Base-by-base conservation (phyloP, 2,329 filamentous ascomycete genomes). In the Phyllosticta paracitricarpa region DNA sequence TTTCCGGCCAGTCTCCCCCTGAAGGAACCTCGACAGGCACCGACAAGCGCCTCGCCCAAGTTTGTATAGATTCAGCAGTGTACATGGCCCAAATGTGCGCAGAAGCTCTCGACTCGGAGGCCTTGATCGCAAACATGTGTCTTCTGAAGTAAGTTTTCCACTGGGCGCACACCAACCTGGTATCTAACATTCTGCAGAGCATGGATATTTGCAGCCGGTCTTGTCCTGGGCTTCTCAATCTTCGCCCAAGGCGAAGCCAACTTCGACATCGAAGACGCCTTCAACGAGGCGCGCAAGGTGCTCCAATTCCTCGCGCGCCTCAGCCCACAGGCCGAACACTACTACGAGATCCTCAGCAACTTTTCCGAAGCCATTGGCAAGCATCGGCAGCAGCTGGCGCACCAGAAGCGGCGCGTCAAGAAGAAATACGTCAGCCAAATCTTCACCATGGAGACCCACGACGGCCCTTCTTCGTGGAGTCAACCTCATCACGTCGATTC, bases 321-420 rank as follows among this genome's bases (percentile, higher is more conserved):
- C 56, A 83, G 80, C 51, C 79, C 81, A 0, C 82, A 84, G 63
- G 83, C 83, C 2, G 78, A 75, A 2, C 82, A 84, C 58, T 85
- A 85, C 65, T 75, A 78, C 12, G 80, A 84, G 5, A 85, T 85
- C 22, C 71, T 85, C 2, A 65, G 62, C 17, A 65, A 61, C 28
- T 68, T 68, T 26, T 63, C 66, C 30, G 63, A 65, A 51, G 61
- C 65, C 6, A 68, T 68, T 48, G 65, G 65, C 28, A 55, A 57
- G 9, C 65, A 67, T 52, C 65, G 64, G 6, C 63, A 67, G 51
- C 64, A 64, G 48, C 19, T 56, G 7, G 51, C 57, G 17, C 61
- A 62, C 24, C 58, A 63, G 48, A 62, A 60, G 35, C 61, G 59
- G 3, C 52, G 55, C 33, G 4, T n/a, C 26, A 56, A 25, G 24